Conservation (phyloP, 1,284 basidiomycete genomes). For the Tylopilus orsonianus region DNA sequence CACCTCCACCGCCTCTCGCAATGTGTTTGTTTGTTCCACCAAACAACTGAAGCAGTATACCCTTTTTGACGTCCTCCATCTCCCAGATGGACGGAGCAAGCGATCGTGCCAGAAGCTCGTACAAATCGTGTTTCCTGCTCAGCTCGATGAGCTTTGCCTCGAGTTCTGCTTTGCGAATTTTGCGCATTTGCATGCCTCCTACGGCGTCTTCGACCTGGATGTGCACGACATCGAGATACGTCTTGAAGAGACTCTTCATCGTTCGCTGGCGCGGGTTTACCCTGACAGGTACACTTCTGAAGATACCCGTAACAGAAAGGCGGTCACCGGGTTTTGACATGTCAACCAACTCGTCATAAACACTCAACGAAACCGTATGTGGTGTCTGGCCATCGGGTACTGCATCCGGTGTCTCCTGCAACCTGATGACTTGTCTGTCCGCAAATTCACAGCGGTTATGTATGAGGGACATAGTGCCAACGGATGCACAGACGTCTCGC, state of each 20-base stretch:
- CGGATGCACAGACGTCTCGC: slow-evolving; percentile 84
- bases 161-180: slow-evolving; percentile 56
- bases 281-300: slow-evolving; percentile 90
- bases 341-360: slow-evolving; percentile 97
- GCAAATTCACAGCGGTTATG: slow-evolving; percentile 98
- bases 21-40: slow-evolving; percentile 98
- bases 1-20: slow-evolving; percentile 88
- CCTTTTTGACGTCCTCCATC: slow-evolving; percentile 99
- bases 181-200: slow-evolving; percentile 41
- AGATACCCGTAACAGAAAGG: slow-evolving; percentile 90
- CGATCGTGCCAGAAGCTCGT: slow-evolving; percentile 82
- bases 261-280: slow-evolving; percentile 90
- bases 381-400: slow-evolving; percentile 99
- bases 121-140: slow-evolving; percentile 78
- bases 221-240: slow-evolving; percentile 95
- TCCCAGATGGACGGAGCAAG: slow-evolving; percentile 97
- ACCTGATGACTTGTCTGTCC: slow-evolving; percentile 91
- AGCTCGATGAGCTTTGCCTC: slow-evolving; percentile 67
- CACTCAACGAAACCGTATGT: slow-evolving; percentile 93
- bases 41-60: slow-evolving; percentile 93
- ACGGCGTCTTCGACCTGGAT: slow-evolving; percentile 57
- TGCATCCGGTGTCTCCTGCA: slow-evolving; percentile 97
- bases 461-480: slow-evolving; percentile 91
- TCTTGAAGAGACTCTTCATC: slow-evolving; percentile 96
- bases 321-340: slow-evolving; percentile 94